Evolutionary conservation across 768 basidiomycete species (phyloP).

Genomic region (Collybia nuda): DNA sequence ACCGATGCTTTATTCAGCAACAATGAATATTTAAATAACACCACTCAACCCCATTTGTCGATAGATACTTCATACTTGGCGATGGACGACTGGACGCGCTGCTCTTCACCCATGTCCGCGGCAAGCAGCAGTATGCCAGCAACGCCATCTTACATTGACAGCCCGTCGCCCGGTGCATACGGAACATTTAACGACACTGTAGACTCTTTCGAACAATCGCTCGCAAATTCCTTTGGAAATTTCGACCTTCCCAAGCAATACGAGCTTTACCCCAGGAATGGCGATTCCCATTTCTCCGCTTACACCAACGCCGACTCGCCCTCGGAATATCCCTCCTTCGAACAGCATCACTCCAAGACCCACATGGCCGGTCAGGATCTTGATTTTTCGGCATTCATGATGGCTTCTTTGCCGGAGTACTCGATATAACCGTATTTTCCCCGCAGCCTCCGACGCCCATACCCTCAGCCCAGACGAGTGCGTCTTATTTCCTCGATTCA

Average conservation of each 20-base stretch:
- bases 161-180: slow-evolving; percentile 27
- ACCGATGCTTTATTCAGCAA: slow-evolving; percentile 9
- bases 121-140: slow-evolving; percentile 33
- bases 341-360: slow-evolving; percentile 15
- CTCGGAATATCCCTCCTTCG: slow-evolving; percentile 22
- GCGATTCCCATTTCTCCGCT: slow-evolving; percentile 15
- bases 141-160: slow-evolving; percentile 35
- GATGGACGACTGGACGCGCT: slow-evolving; percentile 41
- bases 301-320: slow-evolving; percentile 13
- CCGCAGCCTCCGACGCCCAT: slow-evolving; percentile 5
- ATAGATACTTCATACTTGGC: slow-evolving; percentile 37
- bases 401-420: slow-evolving; percentile 28
- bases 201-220: slow-evolving; percentile 27
- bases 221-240: slow-evolving; percentile 25
- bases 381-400: slow-evolving; percentile 36
- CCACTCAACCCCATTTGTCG: slow-evolving; percentile 26
- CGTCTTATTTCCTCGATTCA: not conserved
- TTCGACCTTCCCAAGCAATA: slow-evolving; percentile 11
- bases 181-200: slow-evolving; percentile 21
- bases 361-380: slow-evolving; percentile 26
- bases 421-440: slow-evolving; percentile 19
- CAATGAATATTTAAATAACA: not conserved
- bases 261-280: slow-evolving; percentile 12
- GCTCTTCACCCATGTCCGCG: slow-evolving; percentile 40
- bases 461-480: not conserved